Evolutionary conservation across 768 basidiomycete species (phyloP).

Genomic region (Pulveroboletus ravenelii): DNA sequence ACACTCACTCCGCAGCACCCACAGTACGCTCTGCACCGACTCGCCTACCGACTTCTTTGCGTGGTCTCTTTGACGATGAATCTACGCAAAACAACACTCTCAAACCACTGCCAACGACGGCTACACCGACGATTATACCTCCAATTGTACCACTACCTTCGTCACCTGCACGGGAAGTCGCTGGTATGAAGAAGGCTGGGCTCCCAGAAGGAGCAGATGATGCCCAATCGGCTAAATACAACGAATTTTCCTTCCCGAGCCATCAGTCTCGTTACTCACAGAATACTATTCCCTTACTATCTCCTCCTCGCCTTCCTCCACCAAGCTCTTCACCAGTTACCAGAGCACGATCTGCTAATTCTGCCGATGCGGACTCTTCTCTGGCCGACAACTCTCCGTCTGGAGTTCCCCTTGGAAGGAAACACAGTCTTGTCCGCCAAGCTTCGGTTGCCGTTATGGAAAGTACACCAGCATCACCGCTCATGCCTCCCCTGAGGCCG

Average conservation of each 20-base stretch:
- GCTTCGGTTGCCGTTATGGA: slow-evolving; percentile 56
- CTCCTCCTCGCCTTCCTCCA: slow-evolving; percentile 19
- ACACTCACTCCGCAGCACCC: slow-evolving; percentile 24
- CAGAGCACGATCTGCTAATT: slow-evolving; percentile 34
- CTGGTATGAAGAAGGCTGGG: slow-evolving; percentile 29
- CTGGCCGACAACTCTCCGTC: slow-evolving; percentile 9
- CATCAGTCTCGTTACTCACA: slow-evolving; percentile 58
- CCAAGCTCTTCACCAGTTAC: slow-evolving; percentile 32
- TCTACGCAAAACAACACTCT: slow-evolving; percentile 37
- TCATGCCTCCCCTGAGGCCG: slow-evolving; percentile 43
- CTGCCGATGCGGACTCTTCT: slow-evolving; percentile 19
- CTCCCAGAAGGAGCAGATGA: slow-evolving; percentile 36
- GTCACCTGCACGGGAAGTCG: slow-evolving; percentile 35
- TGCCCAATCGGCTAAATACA: slow-evolving; percentile 40
- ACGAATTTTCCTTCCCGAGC: slow-evolving; percentile 51
- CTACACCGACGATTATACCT: slow-evolving; percentile 26
- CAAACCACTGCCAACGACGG: slow-evolving; percentile 32
- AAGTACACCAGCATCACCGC: slow-evolving; percentile 33
- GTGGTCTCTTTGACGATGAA: slow-evolving; percentile 70
- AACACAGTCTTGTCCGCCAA: slow-evolving; percentile 44
- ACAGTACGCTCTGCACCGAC: slow-evolving; percentile 51
- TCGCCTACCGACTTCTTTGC: slow-evolving; percentile 70
- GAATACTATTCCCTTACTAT: slow-evolving; percentile 38
- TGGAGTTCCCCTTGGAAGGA: slow-evolving; percentile 14
- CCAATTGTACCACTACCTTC: slow-evolving; percentile 26